phyloP scores from a whole-genome alignment of 495 filamentous ascomycete genomes.

The Elaphomyces granulatus region DNA sequence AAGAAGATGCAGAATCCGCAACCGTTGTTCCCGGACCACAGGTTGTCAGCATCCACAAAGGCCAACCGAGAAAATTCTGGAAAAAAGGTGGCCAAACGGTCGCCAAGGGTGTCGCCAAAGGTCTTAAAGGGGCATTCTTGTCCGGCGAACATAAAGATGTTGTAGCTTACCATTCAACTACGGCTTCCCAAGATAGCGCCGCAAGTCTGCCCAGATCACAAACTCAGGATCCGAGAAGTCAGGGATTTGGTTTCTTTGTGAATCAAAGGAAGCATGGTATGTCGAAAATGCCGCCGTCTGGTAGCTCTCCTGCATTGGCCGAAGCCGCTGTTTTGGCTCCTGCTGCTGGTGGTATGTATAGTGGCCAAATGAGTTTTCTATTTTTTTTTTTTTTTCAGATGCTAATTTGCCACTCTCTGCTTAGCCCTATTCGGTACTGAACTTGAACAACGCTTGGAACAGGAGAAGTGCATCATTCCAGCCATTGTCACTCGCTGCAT shows the following conservation, averaged over 20 bases:
- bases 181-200: slow-evolving; percentile 21
- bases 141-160: slow-evolving; percentile 38
- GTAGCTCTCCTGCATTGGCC: slow-evolving; percentile 37
- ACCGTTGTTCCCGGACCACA: slow-evolving; percentile 66
- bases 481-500: slow-evolving; percentile 87
- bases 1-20: slow-evolving; percentile 51
- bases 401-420: background rate
- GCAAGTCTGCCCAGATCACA: slow-evolving; percentile 34
- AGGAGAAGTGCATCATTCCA: slow-evolving; percentile 80
- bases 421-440: slow-evolving; percentile 82
- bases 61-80: slow-evolving; percentile 92
- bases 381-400: background rate
- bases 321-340: slow-evolving; percentile 34
- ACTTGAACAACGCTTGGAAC: slow-evolving; percentile 70
- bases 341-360: slow-evolving; percentile 13
- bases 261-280: slow-evolving; percentile 36
- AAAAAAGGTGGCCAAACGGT: slow-evolving; percentile 90
- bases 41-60: slow-evolving; percentile 83
- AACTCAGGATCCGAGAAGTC: slow-evolving; percentile 40
- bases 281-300: slow-evolving; percentile 37
- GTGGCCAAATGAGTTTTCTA: slow-evolving; percentile 2
- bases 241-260: slow-evolving; percentile 64
- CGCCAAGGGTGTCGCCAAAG: slow-evolving; percentile 86
- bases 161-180: slow-evolving; percentile 28
- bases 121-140: slow-evolving; percentile 68